Evolutionary conservation across 306 rosid species (phyloP).

Genomic region (Trifolium repens): DNA sequence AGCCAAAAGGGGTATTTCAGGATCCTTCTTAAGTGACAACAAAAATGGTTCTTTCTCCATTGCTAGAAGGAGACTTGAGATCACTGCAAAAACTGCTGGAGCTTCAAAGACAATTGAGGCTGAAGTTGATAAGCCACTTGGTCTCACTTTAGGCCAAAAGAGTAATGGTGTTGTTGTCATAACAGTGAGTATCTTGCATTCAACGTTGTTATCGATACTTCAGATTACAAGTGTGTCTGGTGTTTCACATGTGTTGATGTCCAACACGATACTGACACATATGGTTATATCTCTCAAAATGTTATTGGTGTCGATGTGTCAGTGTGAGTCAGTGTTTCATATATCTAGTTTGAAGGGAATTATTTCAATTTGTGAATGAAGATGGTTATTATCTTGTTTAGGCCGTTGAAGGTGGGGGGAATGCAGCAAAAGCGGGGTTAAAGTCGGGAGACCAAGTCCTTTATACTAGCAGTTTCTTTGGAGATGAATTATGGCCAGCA

Average conservation of each 20-base stretch:
- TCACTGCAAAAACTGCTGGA: conserved; percentile 81
- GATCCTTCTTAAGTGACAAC: conserved; percentile 47
- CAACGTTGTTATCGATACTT: neutral
- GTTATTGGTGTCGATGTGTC: neutral
- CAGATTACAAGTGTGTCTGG: neutral
- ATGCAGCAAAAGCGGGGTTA: conserved; percentile 94
- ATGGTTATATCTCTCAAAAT: neutral
- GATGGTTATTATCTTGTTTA: conserved; percentile 40
- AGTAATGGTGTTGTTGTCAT: conserved; percentile 76
- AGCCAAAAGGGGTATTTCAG: conserved; percentile 60
- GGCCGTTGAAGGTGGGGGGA: conserved; percentile 97
- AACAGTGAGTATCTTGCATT: conserved; percentile 58
- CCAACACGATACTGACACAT: neutral
- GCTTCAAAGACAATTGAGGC: conserved; percentile 85
- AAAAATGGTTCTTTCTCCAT: conserved; percentile 38
- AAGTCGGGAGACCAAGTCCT: conserved; percentile 91
- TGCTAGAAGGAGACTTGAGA: conserved; percentile 53
- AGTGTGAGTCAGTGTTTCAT: neutral
- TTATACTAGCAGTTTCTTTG: conserved; percentile 97
- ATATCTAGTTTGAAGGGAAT: neutral
- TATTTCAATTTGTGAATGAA: conserved; percentile 25
- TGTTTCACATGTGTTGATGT: neutral
- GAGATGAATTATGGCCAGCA: conserved; percentile 99
- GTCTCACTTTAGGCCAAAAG: conserved; percentile 96
- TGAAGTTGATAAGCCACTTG: conserved; percentile 96